Base-by-base conservation (phyloP, 441 rosid species). In the Adansonia rubrostipa region DNA sequence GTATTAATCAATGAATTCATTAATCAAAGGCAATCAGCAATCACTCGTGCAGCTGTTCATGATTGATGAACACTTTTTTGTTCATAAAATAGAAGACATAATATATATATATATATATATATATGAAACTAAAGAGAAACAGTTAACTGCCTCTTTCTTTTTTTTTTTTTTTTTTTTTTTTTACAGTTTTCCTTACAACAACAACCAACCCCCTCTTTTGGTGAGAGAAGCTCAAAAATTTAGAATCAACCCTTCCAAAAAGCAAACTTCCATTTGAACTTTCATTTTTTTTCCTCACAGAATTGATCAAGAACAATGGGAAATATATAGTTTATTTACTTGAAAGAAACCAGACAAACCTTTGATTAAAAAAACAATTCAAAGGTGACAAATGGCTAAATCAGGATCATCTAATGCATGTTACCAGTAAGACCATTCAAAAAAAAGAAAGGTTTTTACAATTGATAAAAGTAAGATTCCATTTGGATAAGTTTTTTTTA, bases 381-480 rank as follows among this genome's bases (percentile, higher is more conserved):
- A 6, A 24, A 53, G 61, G 42, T 54, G 62, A 36, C 65, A 17
- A 71, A 53, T 60, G n/a, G 54, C 64, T 17, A 14, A 1, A 44
- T 67, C 24, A 44, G 28, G 47, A 71, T 77, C 45, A 80, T 81
- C 77, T 24, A 78, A 19, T 81, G 64, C 84, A 79, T 80, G 75
- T 76, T 66, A 66, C 70, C 33, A 56, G 24, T 57, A 15, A 81
- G 36, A 64, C 73, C 64, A 64, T 40, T 24, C 22, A 77, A 50
- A 48, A 28, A 28, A 33, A 33, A 33, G 36, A 33, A 33, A 8
- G 14, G 6, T 42, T 42, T 9, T 76, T 33, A 60, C 69, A 78
- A 40, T 71, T 71, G 54, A 65, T 19, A 5, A 28, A 48, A 58
- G 28, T 33, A 53, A 33, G 78, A 63, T 71, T 72, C 74, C 74